These are phyloP conservation scores for Backusella luteola DNA, from an alignment of 192 early-diverging fungal genomes.

Conservation along the genomic window DNA sequence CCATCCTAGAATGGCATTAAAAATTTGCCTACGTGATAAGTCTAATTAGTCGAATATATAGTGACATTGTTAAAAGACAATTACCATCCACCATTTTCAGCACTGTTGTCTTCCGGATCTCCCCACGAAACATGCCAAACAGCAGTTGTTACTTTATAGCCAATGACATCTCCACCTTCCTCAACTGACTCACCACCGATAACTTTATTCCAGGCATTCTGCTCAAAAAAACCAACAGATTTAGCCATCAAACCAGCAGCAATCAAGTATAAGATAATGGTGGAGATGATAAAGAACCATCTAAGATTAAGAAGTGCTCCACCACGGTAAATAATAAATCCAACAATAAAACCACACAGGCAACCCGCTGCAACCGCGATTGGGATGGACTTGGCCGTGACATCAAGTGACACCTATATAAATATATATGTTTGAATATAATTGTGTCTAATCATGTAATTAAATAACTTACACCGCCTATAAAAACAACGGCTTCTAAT, in stretches of 20 bases:
- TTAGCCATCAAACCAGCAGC: slow-evolving; percentile 78
- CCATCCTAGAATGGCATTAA: slow-evolving; percentile 78
- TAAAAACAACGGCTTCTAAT: slow-evolving; percentile 86
- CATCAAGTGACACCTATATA: slow-evolving; percentile 57
- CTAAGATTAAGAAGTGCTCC: slow-evolving; percentile 68
- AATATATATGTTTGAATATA: not conserved
- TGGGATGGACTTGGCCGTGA: slow-evolving; percentile 68
- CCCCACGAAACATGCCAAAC: slow-evolving; percentile 29
- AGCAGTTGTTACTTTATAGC: slow-evolving; percentile 31
- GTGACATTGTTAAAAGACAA: slow-evolving; percentile 42
- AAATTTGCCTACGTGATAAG: slow-evolving; percentile 63
- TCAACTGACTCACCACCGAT: slow-evolving; percentile 69
- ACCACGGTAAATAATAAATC: slow-evolving; percentile 72
- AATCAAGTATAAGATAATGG: slow-evolving; percentile 75
- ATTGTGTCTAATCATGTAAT: not conserved
- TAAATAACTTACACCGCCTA: slow-evolving; percentile 72
- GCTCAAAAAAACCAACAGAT: slow-evolving; percentile 65
- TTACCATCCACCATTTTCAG: slow-evolving; percentile 43
- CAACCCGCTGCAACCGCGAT: slow-evolving; percentile 76
- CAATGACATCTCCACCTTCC: slow-evolving; percentile 43
- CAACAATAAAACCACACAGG: slow-evolving; percentile 63
- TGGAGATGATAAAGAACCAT: slow-evolving; percentile 76
- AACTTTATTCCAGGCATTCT: slow-evolving; percentile 59
- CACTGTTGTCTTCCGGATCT: slow-evolving; percentile 52
- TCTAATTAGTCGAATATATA: not conserved